Evolutionary conservation across 2,329 filamentous ascomycete genomes (phyloP).

Genomic region (Fusarium phyllophilum): DNA sequence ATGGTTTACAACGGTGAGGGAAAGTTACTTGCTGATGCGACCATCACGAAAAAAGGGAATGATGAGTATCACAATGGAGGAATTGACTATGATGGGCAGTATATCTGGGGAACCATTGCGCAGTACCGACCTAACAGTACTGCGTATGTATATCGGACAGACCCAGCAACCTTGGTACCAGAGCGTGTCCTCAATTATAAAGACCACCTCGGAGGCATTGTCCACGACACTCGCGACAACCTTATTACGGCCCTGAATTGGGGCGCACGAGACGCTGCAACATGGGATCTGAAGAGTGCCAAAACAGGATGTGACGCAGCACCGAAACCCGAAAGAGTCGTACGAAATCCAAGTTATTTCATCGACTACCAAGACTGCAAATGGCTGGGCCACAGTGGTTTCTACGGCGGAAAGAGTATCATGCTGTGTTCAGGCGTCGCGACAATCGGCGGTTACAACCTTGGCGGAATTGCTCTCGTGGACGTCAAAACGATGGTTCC

Average conservation of each 20-base stretch:
- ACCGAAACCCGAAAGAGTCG: constrained; percentile 25
- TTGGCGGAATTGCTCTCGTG: constrained; percentile 60
- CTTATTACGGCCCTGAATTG: constrained; percentile 56
- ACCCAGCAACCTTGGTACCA: constrained; percentile 50
- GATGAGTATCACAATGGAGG: constrained; percentile 59
- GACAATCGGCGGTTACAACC: constrained; percentile 46
- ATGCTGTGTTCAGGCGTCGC: constrained; percentile 61
- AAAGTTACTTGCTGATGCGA: constrained; percentile 55
- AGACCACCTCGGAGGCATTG: constrained; percentile 60
- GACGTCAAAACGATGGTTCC: constrained; percentile 57
- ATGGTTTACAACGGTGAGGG: constrained; percentile 57
- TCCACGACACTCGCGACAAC: constrained; percentile 52
- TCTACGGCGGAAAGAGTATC: constrained; percentile 51
- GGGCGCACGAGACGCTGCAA: constrained; percentile 55
- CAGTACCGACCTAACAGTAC: constrained; percentile 61
- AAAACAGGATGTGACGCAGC: constrained; percentile 31
- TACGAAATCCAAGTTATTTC: constrained; percentile 55
- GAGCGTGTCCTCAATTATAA: constrained; percentile 48
- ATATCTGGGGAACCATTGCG: constrained; percentile 58
- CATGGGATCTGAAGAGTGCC: constrained; percentile 45
- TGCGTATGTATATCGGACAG: constrained; percentile 53
- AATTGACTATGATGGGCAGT: constrained; percentile 59
- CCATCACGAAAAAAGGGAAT: constrained; percentile 51
- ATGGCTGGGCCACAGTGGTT: constrained; percentile 54
- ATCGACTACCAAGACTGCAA: constrained; percentile 64